These are phyloP conservation scores for Torulaspora franciscae DNA, from an alignment of 805 yeast species.

Conservation along the genomic window DNA sequence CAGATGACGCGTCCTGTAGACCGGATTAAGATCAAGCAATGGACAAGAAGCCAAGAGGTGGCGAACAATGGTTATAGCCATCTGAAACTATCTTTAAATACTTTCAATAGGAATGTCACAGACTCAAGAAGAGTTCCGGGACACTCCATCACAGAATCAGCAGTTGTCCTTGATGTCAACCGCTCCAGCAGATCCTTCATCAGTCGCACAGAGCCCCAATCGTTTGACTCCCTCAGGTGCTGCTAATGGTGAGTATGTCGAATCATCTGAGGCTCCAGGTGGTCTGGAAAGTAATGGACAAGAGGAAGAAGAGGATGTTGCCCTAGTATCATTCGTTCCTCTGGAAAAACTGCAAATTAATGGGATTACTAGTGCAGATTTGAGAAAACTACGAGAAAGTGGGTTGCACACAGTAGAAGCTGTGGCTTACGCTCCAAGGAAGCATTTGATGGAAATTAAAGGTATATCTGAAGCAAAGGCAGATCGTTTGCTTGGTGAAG, in stretches of 20 bases:
- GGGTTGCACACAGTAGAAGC: constrained; percentile 90
- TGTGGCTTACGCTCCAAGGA: constrained; percentile 88
- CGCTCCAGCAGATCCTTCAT: constrained; percentile 25
- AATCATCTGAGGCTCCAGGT: constrained; percentile 5
- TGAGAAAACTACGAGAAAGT: constrained; percentile 71
- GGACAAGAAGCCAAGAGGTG: constrained; percentile 7
- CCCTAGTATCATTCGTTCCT: constrained; percentile 35
- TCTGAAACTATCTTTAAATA: background rate
- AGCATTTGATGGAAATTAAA: constrained; percentile 67
- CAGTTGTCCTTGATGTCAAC: constrained; percentile 23
- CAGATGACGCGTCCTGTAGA: constrained; percentile 8
- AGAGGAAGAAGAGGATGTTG: constrained; percentile 49
- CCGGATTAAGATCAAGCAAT: constrained; percentile 17
- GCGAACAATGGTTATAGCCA: background rate
- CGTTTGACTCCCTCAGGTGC: constrained; percentile 4
- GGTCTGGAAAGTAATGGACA: constrained; percentile 11
- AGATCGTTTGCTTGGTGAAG: constrained; percentile 74
- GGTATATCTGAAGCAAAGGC: constrained; percentile 97
- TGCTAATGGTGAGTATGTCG: constrained; percentile 6
- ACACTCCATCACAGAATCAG: constrained; percentile 9
- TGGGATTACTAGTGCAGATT: constrained; percentile 77
- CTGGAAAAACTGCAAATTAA: constrained; percentile 52
- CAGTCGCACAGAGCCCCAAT: constrained; percentile 12
- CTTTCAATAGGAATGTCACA: constrained; percentile 7
- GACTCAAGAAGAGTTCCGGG: constrained; percentile 12